Evolutionary conservation across 768 basidiomycete species (phyloP), one percentile per base, ranked within the genome.

Genomic region (Amanita brunnescens): DNA sequence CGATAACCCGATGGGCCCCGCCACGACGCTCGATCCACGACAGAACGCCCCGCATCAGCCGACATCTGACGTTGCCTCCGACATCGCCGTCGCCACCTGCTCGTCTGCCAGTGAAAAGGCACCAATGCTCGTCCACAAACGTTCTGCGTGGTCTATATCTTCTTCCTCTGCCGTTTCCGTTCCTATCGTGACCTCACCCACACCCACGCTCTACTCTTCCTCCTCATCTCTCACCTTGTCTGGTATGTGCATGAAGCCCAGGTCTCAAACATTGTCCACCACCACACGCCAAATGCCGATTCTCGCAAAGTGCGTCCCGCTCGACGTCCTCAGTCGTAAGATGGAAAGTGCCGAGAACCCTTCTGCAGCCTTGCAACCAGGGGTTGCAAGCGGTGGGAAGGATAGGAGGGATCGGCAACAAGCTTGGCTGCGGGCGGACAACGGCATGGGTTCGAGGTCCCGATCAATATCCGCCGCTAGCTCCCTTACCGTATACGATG

Each of bases 241-340:
- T 29, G 37, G 24, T 6, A 30, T 26, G n/a, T 14, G 16, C 33
- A 29, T 30, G 18, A 50, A 41, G 21, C 38, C 40, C 7, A 42
- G 39, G 23, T 50, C 47, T 5, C 14, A 37, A 10, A 51, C 41
- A n/a, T n/a, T 26, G 16, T 29, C 41, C 14, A 33, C 23, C 13
- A 12, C 34, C 41, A 40, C 26, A 9, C 26, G 32, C 33, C 40
- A 24, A n/a, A n/a, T n/a, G n/a, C 21, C 41, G 16, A 18, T 39
- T 39, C 38, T 51, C 10, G 26, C 40, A 1, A 51, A 51, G 49
- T 51, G 49, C n/a, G 49, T 51, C 18, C 49, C 49, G 30, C 33
- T 51, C 20, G 33, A 44, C 33, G 49, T 51, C 2, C 40, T 51
- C 39, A 44, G 41, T 32, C 26, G 49, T n/a, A 51, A 43, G 14